Evolutionary conservation across 768 basidiomycete species (phyloP).

Genomic region (Gloeopeniophorella convolvens): DNA sequence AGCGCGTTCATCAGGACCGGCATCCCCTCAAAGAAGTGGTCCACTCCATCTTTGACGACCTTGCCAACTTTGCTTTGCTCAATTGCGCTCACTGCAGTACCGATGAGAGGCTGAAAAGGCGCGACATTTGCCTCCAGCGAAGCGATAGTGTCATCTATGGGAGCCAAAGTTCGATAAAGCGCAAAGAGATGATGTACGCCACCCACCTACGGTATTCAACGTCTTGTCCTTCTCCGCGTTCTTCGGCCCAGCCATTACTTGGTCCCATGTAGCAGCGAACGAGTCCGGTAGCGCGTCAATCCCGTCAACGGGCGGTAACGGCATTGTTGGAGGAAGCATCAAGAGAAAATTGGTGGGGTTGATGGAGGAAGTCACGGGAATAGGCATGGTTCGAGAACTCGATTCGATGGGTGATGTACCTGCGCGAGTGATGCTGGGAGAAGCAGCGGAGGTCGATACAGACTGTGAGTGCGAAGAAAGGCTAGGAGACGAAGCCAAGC

Average conservation of each 20-base stretch:
- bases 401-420: no score
- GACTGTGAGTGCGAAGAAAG: no score
- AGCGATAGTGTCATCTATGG: not conserved
- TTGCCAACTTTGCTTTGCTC: conserved; percentile 1
- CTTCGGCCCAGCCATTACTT: not conserved
- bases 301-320: no score
- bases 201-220: not conserved
- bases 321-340: not conserved
- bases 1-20: conserved; percentile 25
- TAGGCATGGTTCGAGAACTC: not conserved
- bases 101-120: not conserved
- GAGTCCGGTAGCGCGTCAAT: not conserved
- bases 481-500: no score
- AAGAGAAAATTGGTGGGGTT: not conserved
- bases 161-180: not conserved
- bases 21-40: conserved; percentile 23
- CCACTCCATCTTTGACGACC: conserved; percentile 20
- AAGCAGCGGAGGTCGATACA: no score
- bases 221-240: not conserved
- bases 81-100: not conserved
- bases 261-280: not conserved
- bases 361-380: not conserved
- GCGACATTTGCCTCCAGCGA: not conserved
- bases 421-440: no score
- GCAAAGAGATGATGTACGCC: no score